A percentile compares a stretch with the other conserved stretches of the same genome.
Evolutionary conservation across 441 rosid genomes (phyloP).

Genomic region (Capsella rubella): DNA sequence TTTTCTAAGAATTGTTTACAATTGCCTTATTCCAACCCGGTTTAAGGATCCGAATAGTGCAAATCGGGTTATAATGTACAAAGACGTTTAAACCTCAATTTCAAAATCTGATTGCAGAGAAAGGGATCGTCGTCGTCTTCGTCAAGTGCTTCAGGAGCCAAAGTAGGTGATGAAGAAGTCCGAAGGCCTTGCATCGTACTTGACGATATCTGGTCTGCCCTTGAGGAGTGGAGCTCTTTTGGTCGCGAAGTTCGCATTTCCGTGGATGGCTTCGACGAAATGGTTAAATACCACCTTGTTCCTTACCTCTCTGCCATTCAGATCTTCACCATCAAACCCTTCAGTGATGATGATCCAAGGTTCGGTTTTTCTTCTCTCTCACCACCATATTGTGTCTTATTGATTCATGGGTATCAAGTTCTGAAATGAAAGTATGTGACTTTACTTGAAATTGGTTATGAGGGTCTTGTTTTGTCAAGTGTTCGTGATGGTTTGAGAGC

Average conservation of each 20-base stretch:
- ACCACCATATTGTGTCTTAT: background rate
- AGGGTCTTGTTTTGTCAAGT: background rate
- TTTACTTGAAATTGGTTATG: background rate
- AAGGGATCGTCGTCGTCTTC: constrained; percentile 14
- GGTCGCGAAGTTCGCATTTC: constrained; percentile 24
- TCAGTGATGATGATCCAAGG: constrained; percentile 5
- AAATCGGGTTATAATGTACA: background rate
- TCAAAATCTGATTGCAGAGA: constrained; percentile 15
- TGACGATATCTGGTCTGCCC: constrained; percentile 15
- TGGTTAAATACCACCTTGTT: constrained; percentile 7
- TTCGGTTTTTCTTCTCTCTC: background rate
- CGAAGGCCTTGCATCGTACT: constrained; percentile 7
- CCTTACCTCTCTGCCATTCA: constrained; percentile 41
- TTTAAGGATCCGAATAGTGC: constrained; percentile 14
- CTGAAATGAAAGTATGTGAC: background rate
- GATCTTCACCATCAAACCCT: constrained; percentile 36
- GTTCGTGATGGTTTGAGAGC: background rate
- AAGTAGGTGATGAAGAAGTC: background rate
- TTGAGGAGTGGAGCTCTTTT: constrained; percentile 11
- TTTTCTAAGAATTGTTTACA: background rate
- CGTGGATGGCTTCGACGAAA: background rate
- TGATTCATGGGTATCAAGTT: background rate
- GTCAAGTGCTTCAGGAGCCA: background rate
- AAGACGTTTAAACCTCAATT: background rate
- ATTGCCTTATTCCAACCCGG: constrained; percentile 23